phyloP scores from a whole-genome alignment of 1,139 yeast species.

The Groenewaldozyma auringiensis region DNA sequence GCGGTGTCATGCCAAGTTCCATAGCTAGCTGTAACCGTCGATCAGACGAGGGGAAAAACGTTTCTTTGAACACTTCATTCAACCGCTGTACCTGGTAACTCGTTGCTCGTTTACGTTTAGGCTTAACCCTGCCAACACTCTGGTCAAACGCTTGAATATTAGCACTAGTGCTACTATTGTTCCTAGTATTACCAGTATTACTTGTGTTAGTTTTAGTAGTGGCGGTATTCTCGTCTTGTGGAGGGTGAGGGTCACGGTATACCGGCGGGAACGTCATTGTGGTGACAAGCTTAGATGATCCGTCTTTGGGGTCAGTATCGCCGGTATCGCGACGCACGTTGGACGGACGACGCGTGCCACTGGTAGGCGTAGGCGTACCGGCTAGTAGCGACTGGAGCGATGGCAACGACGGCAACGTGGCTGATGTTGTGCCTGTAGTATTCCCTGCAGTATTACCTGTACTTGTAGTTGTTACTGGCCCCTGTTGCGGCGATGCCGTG shows the following conservation, averaged over 20 bases:
- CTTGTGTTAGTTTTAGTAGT: not conserved
- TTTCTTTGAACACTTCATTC: constrained; percentile 30
- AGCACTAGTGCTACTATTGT: not conserved
- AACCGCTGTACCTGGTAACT: constrained; percentile 29
- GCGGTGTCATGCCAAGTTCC: constrained; percentile 35
- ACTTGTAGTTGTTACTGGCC: not conserved
- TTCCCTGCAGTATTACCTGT: not conserved
- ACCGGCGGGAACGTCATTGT: not conserved
- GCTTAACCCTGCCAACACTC: constrained; percentile 23
- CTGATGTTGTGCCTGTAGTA: not conserved
- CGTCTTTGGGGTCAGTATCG: too few relatives aligned
- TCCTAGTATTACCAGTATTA: not conserved
- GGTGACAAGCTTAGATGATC: not conserved
- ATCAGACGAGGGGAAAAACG: constrained; percentile 34
- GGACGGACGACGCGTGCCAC: not conserved
- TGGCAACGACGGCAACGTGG: not conserved
- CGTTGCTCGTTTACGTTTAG: constrained; percentile 33
- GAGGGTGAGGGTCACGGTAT: not conserved
- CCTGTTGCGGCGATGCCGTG: not conserved
- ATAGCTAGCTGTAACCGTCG: constrained; percentile 29
- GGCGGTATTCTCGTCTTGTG: not conserved
- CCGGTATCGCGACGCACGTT: not conserved
- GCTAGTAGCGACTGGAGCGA: not conserved
- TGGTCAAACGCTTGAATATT: not conserved
- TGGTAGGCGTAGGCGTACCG: not conserved